These are phyloP conservation scores for Dactylellina cionopaga DNA, from an alignment of 2,329 filamentous ascomycete species.

Conservation along the genomic window DNA sequence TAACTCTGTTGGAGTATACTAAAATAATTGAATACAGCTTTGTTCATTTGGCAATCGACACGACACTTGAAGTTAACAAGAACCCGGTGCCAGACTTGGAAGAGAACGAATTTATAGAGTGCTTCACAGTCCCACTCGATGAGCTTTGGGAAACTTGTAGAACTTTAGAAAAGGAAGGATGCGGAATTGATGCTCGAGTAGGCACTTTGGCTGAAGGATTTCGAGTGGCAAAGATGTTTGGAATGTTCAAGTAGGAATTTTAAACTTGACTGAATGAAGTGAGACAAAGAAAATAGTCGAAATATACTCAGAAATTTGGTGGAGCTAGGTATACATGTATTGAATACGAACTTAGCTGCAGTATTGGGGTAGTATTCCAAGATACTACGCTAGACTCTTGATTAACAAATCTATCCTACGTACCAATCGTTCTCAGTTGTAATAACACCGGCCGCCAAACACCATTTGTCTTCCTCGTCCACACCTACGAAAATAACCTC, in stretches of 20 bases:
- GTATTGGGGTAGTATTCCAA: too few relatives aligned
- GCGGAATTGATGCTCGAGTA: conserved; percentile 61
- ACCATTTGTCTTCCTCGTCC: background rate
- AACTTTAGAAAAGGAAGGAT: conserved; percentile 62
- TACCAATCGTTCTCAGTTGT: background rate
- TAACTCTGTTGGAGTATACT: too few relatives aligned
- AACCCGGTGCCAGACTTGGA: conserved; percentile 64
- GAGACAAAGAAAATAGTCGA: background rate
- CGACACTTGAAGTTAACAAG: conserved; percentile 63
- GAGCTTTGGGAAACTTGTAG: conserved; percentile 64
- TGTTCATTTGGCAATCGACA: conserved; percentile 65
- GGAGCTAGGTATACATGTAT: too few relatives aligned
- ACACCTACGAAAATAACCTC: background rate
- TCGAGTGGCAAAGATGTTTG: conserved; percentile 60
- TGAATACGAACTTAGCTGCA: too few relatives aligned
- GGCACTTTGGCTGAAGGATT: conserved; percentile 61
- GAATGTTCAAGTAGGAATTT: conserved; percentile 55
- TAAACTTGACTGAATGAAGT: background rate
- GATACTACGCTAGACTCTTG: too few relatives aligned
- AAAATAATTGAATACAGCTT: conserved; percentile 58
- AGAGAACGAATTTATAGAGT: conserved; percentile 67
- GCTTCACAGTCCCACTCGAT: conserved; percentile 64
- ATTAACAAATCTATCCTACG: background rate
- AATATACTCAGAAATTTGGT: too few relatives aligned
- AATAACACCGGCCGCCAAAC: background rate